Base-by-base conservation (phyloP, 2,329 filamentous ascomycete genomes). In the Neofusicoccum kwambonambiense region DNA sequence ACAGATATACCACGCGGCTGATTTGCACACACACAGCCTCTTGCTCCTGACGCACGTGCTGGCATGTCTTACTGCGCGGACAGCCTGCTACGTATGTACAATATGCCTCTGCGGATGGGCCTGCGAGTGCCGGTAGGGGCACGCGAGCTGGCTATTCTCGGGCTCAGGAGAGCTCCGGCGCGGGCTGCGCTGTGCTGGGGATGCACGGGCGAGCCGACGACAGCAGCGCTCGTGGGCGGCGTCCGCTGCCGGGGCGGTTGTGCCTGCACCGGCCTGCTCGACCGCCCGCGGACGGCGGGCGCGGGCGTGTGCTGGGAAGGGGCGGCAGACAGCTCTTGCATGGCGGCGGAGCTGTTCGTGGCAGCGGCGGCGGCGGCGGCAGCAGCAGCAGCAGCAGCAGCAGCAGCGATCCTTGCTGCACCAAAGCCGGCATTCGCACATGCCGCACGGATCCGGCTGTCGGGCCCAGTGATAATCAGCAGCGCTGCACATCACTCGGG, bases 391-490 rank as follows among this genome's bases (percentile, higher is more conserved):
- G 19, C 19, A 19, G 22, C 22, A 22, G 22, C 27, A 9, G 45
- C 49, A 35, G 49, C 54, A 45, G 22, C 54, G 54, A 60, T 60
- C 41, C 56, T 60, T 60, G 56, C 47, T 19, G 56, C 17, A 47
- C 42, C 42, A 47, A 34, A 58, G 56, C 31, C 41, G 37, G 56
- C 56, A 31, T 42, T 37, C 56, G 56, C 56, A 60, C 56, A 22
- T 42, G 54, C 54, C 56, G 56, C 56, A 47, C 56, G 42, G 56
- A 37, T 37, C 56, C 41, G 56, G 41, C 27, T 47, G n/a, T 27
- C 45, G 56, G 56, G 31, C 56, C 56, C 56, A 60, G 56, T 60
- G 56, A 60, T 60, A 47, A 22, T 47, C 56, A 37, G 39, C 54
- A 58, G 54, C 42, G 56, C 27, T 47, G 56, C 56, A 60, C 27